Base-by-base conservation (phyloP, 352 stramenopile genomes). In the Globisporangium iwayamae region DNA sequence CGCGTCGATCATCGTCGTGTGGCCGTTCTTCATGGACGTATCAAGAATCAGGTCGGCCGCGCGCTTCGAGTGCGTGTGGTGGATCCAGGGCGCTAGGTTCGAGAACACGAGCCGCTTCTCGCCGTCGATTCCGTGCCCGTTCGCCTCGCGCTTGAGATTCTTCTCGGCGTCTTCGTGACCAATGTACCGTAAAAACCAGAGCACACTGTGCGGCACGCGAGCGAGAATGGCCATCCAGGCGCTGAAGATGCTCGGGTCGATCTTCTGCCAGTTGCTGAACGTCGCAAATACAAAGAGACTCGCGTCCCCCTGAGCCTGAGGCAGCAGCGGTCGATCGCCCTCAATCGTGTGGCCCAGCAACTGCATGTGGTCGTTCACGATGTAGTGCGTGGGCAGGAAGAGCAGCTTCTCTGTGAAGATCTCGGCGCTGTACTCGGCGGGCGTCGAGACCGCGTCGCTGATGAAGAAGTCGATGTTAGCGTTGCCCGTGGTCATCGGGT, bases 241-340 rank as follows among this genome's bases (percentile, higher is more conserved):
- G 16, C 65, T 67, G 65, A 94, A 95, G 30, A 92, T 60, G 18
- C 47, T 65, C 1, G 86, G 81, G 46, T 95, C 83, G 66, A 96
- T 91, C 74, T 96, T 96, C 69, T 93, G 85, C 78, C 83, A 94
- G 63, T 94, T 93, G 72, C 84, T 94, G 64, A 96, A 92, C 14
- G 83, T 90, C 16, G 84, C 85, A 52, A 96, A 94, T 0, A 91
- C 73, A 34, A 96, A 85, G 16, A 66, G 39, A 59, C 43, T 56
- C 43, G 14, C 32, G 39, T 68, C 50, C 4, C 10, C 62, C 5
- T 30, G 25, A 14, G 53, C 39, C 4, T 70, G 56, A 5, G 70
- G 63, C 4, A 73, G 53, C 32, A 62, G 65, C 2, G 78, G 72
- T 4, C 67, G 65, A 0, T 72, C 32, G 1, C 69, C 75, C 63